Base-by-base conservation (phyloP, 352 stramenopile genomes). In the Pelagophyceae sp. region DNA sequence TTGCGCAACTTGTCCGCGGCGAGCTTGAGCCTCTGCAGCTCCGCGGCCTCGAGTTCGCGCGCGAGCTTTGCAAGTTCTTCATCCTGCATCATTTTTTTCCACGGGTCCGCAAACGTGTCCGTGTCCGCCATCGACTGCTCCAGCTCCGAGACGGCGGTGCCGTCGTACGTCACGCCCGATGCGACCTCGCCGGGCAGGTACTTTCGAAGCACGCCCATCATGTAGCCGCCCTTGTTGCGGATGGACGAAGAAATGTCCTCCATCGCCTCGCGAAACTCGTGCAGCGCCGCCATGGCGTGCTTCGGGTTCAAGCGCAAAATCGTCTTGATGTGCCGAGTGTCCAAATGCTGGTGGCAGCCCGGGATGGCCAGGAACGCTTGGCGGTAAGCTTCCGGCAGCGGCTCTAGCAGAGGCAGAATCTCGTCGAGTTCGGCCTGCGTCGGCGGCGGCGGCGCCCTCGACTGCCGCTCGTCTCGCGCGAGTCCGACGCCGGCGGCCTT, bases 151-250 rank as follows among this genome's bases (percentile, higher is more conserved):
- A 74, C 38, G 15, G 27, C 38, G 15, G 33, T 50, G 67, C 67
- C 67, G 67, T 74, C 67, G 67, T 74, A 74, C 15, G 67, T 74
- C 15, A 74, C 67, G 67, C 67, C 67, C 33, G 33, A 54, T 0
- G 67, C 67, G 2, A 37, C 67, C 38, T 74, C 67, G 67, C 67
- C 67, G 20, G 67, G 67, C 35, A 74, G 67, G 38, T 74, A 74
- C 67, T 74, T 74, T 11, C 67, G 33, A 0, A 74, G 29, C 20
- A 74, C 67, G 33, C 67, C 67, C 67, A 74, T 74, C 67, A 74
- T 74, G 67, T 74, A 74, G 67, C 67, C 67, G 67, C 67, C 67
- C 67, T 74, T 74, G 67, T 74, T 74, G 6, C 67, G 67, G 67
- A 74, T 74, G 2, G 31, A 31, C 5, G 67, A 74, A n/a, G 20